These are phyloP conservation scores for Fraxinus xanthoxyloides DNA, from an alignment of 305 asterid genomes.

Conservation along the genomic window DNA sequence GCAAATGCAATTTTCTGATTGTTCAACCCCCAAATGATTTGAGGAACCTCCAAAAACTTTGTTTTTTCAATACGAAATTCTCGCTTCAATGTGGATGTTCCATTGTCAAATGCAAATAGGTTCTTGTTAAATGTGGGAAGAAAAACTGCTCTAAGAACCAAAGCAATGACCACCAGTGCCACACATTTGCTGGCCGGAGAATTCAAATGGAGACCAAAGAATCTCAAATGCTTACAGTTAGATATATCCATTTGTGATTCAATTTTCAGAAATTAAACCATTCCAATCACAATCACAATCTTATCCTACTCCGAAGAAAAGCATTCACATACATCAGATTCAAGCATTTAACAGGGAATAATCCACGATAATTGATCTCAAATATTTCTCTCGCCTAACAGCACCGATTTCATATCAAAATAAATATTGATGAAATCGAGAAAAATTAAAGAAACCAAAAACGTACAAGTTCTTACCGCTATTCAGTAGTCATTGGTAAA, in stretches of 20 bases:
- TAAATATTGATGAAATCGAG: not conserved
- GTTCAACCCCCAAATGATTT: conserved; percentile 83
- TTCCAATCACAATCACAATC: not conserved
- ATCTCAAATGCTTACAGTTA: conserved; percentile 32
- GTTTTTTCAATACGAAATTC: conserved; percentile 16
- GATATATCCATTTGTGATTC: conserved; percentile 50
- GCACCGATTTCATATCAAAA: not conserved
- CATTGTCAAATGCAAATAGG: not conserved
- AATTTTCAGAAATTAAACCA: conserved; percentile 17
- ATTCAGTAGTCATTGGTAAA: not conserved
- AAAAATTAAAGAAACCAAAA: not conserved
- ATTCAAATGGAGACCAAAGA: conserved; percentile 40
- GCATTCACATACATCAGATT: not conserved
- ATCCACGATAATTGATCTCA: not conserved
- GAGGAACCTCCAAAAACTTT: conserved; percentile 76
- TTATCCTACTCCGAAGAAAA: not conserved
- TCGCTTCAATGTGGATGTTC: conserved; percentile 23
- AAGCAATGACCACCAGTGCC: conserved; percentile 30
- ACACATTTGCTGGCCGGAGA: conserved; percentile 51
- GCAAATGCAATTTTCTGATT: conserved; percentile 87
- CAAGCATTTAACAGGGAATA: not conserved
- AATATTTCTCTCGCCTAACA: not conserved
- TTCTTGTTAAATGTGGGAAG: conserved; percentile 18
- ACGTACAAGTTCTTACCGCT: not conserved
- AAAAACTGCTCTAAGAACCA: conserved; percentile 43